A percentile compares a stretch with the other conserved stretches of the same genome.
Evolutionary conservation across 148 eudicot species (phyloP).

Genomic region (Nepenthes gracilis): DNA sequence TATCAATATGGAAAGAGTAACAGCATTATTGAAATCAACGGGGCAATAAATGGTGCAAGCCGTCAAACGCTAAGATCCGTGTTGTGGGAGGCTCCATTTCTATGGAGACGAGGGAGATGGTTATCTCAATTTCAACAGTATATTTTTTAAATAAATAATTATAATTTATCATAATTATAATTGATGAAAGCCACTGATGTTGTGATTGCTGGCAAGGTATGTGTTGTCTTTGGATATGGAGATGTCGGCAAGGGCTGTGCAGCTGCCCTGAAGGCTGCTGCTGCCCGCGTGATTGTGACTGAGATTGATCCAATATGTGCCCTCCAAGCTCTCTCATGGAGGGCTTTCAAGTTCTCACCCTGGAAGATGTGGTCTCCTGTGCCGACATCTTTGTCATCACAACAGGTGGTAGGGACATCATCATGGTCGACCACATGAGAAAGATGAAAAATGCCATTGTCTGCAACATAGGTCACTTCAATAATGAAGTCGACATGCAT

Average conservation of each 20-base stretch:
- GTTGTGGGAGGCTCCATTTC: no score
- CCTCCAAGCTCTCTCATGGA: slow-evolving; percentile 84
- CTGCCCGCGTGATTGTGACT: slow-evolving; percentile 85
- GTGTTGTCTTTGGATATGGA: slow-evolving; percentile 84
- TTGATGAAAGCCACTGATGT: slow-evolving; percentile 98
- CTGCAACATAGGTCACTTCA: slow-evolving; percentile 98
- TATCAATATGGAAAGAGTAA: no score
- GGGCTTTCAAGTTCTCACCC: slow-evolving; percentile 66
- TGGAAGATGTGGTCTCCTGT: slow-evolving; percentile 63
- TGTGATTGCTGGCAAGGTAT: slow-evolving; percentile 98
- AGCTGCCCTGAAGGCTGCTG: slow-evolving; percentile 76
- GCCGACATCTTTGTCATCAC: slow-evolving; percentile 89
- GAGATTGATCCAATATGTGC: slow-evolving; percentile 96
- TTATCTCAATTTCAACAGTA: background rate
- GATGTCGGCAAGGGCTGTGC: slow-evolving; percentile 99
- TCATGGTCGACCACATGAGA: slow-evolving; percentile 86
- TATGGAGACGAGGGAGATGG: background rate
- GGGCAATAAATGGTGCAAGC: no score
- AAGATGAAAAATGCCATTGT: slow-evolving; percentile 95
- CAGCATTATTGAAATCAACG: no score
- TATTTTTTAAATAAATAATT: no score
- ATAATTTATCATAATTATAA: slow-evolving; percentile 12
- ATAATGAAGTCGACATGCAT: slow-evolving; percentile 88
- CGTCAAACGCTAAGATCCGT: no score
- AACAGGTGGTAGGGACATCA: slow-evolving; percentile 98